Evolutionary conservation across 2,329 filamentous ascomycete genomes (phyloP), one percentile per base, ranked within the genome.

Genomic region (Aspergillus floridensis): DNA sequence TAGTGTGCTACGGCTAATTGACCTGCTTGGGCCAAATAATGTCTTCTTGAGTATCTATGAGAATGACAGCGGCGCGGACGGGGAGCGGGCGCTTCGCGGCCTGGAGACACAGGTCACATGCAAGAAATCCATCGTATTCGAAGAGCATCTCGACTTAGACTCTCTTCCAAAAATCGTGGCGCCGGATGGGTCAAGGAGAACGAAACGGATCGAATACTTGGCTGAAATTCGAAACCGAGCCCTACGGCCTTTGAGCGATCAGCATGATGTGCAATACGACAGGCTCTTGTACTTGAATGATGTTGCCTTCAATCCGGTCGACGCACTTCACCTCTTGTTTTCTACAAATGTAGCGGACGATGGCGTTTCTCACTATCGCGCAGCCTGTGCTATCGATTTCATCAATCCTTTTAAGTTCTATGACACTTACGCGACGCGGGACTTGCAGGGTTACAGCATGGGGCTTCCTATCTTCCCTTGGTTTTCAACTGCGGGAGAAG

Each of bases 361-460:
- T 31, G 88, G 87, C 11, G 72, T 75, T 22, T 68, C 83, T 0
- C 76, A 80, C 51, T 92, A 92, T 68, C 83, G 88, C 11, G 86
- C 88, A 3, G 88, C 87, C 2, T 92, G 90, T 68, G 88, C 88
- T 1, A 80, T 90, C n/a, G 90, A 93, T 76, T 92, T 88, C 68
- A 86, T 87, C 68, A 85, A 86, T 63, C 85, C 88, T 0, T 86
- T 91, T 74, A 87, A 89, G 63, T 90, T 89, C 70, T 92, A 93
- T 72, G 90, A 93, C 72, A 86, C 88, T 0, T 92, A 89, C 73
- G 90, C 89, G 2, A 88, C 86, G 29, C 81, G 89, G 21, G 90
- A 92, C 69, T 75, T 84, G 2, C 86, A 91, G 66, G 89, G 89
- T 0, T 88, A 84, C 68, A 82, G 83, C 29, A 84, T 88, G 68